A percentile compares a stretch with the other conserved stretches of the same genome.
These are phyloP conservation scores for Salinomyces thailandicus DNA, from an alignment of 2,329 filamentous ascomycete species.

Conservation along the genomic window DNA sequence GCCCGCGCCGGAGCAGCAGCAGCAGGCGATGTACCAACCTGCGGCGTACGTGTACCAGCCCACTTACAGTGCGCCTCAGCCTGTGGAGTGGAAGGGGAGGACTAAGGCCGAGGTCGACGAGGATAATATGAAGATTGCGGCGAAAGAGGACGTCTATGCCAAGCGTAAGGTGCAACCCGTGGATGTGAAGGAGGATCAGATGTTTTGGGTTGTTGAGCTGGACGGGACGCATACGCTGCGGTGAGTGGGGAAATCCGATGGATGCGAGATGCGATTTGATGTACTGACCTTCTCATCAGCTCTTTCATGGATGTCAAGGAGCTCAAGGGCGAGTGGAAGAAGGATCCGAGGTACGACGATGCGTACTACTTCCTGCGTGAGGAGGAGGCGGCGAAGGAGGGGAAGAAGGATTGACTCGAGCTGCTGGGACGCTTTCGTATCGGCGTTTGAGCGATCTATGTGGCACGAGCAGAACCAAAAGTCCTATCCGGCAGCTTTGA, in stretches of 20 bases:
- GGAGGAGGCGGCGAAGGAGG: constrained; percentile 14
- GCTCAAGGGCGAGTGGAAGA: constrained; percentile 26
- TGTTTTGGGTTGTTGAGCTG: constrained; percentile 28
- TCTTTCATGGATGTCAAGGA: constrained; percentile 25
- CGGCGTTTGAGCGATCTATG: constrained; percentile 3
- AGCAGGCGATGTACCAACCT: neutral
- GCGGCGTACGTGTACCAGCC: constrained; percentile 10
- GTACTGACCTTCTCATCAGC: constrained; percentile 10
- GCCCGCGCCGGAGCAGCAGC: neutral
- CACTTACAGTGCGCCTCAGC: constrained; percentile 3
- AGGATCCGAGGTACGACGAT: constrained; percentile 24
- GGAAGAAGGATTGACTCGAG: constrained; percentile 7
- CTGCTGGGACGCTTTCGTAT: constrained; percentile 5
- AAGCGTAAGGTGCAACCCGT: constrained; percentile 25
- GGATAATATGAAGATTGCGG: constrained; percentile 29
- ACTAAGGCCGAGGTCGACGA: constrained; percentile 29
- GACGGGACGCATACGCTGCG: constrained; percentile 23
- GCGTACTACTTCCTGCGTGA: constrained; percentile 26
- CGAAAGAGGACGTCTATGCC: constrained; percentile 24
- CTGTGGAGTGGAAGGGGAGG: constrained; percentile 26
- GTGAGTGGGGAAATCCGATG: constrained; percentile 9
- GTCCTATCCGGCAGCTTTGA: no score
- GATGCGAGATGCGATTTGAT: neutral
- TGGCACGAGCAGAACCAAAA: no score
- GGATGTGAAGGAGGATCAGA: constrained; percentile 24